These are phyloP conservation scores for Eucalyptus leucophloia DNA, from an alignment of 345 rosid species.

Conservation along the genomic window DNA sequence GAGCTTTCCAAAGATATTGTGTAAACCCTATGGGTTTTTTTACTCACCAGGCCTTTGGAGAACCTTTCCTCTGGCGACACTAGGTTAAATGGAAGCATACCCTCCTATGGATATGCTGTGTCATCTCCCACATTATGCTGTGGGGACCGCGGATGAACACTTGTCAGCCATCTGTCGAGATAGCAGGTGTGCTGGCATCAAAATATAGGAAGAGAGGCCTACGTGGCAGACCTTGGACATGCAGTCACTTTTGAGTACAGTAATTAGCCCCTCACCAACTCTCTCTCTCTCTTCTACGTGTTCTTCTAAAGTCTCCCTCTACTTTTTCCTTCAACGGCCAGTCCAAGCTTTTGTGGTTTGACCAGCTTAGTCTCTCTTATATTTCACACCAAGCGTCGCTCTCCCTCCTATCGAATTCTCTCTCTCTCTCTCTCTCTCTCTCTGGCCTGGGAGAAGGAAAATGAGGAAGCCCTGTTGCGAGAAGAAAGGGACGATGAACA, in stretches of 20 bases:
- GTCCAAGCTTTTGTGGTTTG: not conserved
- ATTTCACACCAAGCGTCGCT: not conserved
- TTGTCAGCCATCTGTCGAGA: not conserved
- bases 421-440: not conserved
- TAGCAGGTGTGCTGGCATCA: not conserved
- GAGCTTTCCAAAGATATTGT: not conserved
- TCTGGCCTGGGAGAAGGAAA: not conserved
- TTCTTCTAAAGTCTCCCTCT: not conserved
- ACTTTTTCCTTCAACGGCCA: not conserved
- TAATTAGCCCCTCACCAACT: not conserved
- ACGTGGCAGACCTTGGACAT: not conserved
- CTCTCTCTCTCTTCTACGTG: not conserved
- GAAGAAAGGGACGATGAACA: not conserved
- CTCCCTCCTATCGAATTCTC: not conserved
- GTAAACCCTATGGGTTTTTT: not conserved
- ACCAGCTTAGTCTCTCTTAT: not conserved
- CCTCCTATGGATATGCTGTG: not conserved
- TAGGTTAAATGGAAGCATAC: not conserved
- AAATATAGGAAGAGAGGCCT: not conserved
- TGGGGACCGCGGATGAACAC: not conserved
- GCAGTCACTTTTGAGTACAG: not conserved
- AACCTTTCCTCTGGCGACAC: not conserved
- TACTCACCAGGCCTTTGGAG: not conserved
- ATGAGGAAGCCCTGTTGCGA: conserved; percentile 14
- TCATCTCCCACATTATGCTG: not conserved